Evolutionary conservation across 2,329 filamentous ascomycete species (phyloP), one percentile per base, ranked within the genome.

Genomic region (Drechslera avenae): DNA sequence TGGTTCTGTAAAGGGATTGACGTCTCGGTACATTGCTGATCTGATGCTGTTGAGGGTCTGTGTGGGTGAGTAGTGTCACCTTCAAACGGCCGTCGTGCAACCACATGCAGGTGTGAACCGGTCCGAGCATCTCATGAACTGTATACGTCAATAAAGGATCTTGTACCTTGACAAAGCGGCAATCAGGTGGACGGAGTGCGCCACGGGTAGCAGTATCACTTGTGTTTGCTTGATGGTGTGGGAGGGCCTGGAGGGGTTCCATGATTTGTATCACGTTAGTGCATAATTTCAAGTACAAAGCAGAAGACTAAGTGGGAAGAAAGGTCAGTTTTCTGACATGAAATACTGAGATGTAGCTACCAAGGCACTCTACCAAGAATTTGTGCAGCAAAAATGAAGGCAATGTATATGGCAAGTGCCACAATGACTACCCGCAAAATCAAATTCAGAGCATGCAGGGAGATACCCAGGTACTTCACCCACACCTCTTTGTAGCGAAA

Each of bases 1-100:
- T 42, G 45, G 48, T 56, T 55, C 57, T 52, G 16, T 30, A 59
- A 53, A 21, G n/a, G 30, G 13, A 16, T 46, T 63, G 50, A 59
- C 58, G 56, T 63, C 54, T 57, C 54, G 56, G 53, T 50, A 50
- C 26, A 28, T 36, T 60, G 52, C 46, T 46, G 49, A 45, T 51
- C 32, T 53, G 50, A 56, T 37, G 54, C 42, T 46, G 41, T 36
- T 50, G 54, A 37, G 26, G 49, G 40, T 48, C 39, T 43, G 42
- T 49, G 40, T 32, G 5, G 36, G 35, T 50, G 41, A 19, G 52
- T 33, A n/a, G 57, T 63, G 50, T 46, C 30, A 63, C 57, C 50
- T 31, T 28, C 10, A 26, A 56, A 55, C 47, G 52, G 51, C 43
- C 41, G 42, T 33, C 14, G 60, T 60, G 51, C 44, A 40, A 57